phyloP scores from a whole-genome alignment of 2,329 filamentous ascomycete genomes.

The Neopestalotiopsis rosae region DNA sequence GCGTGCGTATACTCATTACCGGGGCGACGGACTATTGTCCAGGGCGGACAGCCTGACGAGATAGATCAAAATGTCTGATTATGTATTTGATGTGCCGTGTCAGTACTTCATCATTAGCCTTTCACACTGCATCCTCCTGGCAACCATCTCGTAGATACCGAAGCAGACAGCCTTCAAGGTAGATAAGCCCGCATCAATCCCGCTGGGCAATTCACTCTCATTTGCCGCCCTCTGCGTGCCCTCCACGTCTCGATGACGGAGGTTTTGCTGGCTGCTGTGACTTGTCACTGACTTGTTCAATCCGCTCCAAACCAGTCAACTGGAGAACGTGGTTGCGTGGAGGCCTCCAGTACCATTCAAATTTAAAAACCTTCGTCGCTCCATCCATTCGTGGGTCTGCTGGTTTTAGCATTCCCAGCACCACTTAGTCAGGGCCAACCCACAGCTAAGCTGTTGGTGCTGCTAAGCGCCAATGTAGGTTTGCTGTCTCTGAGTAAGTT shows the following conservation, averaged over 20 bases:
- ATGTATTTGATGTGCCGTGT: no score
- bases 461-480: background rate
- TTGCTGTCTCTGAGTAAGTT: background rate
- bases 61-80: no score
- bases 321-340: background rate
- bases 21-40: no score
- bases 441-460: background rate
- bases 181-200: no score
- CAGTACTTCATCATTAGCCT: no score
- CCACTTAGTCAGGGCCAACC: background rate
- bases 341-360: slow-evolving; percentile 1
- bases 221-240: background rate
- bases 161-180: no score
- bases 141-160: no score
- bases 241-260: background rate
- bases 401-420: background rate
- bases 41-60: no score
- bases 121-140: no score
- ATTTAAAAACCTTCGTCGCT: background rate
- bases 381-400: background rate
- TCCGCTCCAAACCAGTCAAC: background rate
- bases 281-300: background rate
- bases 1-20: no score
- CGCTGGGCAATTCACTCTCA: no score
- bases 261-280: background rate